Percentiles rank a stretch among this genome's conserved stretches.
These are phyloP conservation scores for Pezicula neosporulosa DNA, from an alignment of 2,329 filamentous ascomycete species.

Conservation along the genomic window DNA sequence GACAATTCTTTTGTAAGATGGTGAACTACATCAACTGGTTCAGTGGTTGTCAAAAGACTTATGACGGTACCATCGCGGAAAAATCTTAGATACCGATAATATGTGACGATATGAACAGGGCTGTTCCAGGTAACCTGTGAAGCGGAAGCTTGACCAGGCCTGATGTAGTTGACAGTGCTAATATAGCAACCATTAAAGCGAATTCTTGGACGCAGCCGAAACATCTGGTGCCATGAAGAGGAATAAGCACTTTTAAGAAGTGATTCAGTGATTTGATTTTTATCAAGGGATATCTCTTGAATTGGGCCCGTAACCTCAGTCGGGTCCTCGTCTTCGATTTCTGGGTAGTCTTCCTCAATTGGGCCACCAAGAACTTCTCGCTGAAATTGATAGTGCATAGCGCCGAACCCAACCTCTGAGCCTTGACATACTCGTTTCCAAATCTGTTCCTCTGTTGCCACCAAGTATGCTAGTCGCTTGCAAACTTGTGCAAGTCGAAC, in stretches of 20 bases:
- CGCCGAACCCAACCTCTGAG: constrained; percentile 70
- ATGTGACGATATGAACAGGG: constrained; percentile 93
- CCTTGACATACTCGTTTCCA: constrained; percentile 78
- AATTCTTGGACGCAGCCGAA: constrained; percentile 77
- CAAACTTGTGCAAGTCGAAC: constrained; percentile 76
- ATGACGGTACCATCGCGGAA: constrained; percentile 85
- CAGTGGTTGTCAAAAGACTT: constrained; percentile 73
- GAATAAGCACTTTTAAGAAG: constrained; percentile 40
- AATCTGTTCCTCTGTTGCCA: constrained; percentile 77
- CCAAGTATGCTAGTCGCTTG: constrained; percentile 81
- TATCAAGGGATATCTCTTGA: constrained; percentile 6
- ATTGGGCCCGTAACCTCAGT: neutral
- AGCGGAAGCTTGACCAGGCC: constrained; percentile 70
- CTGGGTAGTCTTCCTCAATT: constrained; percentile 27
- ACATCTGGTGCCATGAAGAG: constrained; percentile 64
- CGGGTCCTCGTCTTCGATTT: constrained; percentile 5
- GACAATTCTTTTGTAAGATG: constrained; percentile 72
- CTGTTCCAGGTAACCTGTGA: constrained; percentile 72
- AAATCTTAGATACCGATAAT: constrained; percentile 95
- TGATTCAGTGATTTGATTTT: constrained; percentile 15
- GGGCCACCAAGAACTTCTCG: constrained; percentile 56
- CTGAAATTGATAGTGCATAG: constrained; percentile 79
- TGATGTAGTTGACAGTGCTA: constrained; percentile 91
- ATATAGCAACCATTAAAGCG: constrained; percentile 97
- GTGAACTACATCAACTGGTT: constrained; percentile 85